Conservation (phyloP, 495 filamentous ascomycete genomes). For the Cercophora newfieldiana region DNA sequence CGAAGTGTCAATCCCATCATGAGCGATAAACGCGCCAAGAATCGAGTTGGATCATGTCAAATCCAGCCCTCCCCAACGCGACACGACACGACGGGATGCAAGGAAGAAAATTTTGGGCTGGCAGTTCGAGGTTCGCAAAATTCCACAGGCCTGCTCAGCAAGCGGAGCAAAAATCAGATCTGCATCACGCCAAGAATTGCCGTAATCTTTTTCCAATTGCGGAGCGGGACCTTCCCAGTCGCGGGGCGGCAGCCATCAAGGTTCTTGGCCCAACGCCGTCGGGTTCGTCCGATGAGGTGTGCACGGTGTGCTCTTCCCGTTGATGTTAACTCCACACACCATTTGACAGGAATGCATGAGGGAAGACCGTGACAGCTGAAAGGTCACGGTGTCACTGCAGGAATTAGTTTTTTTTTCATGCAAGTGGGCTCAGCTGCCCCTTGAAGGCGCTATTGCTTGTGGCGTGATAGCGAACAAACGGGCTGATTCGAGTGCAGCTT, state of each 20-base stretch:
- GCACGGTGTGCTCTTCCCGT: not conserved
- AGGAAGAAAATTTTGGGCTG: not conserved
- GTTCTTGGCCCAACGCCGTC: not conserved
- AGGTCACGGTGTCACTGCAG: no score
- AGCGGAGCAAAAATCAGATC: not conserved
- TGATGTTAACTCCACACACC: not conserved
- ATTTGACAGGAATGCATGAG: not conserved
- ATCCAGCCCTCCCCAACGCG: no score
- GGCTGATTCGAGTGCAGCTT: not conserved
- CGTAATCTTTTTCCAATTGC: not conserved
- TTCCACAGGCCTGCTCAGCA: not conserved
- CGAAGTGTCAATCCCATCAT: not conserved
- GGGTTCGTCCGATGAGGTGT: no score
- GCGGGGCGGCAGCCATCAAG: not conserved
- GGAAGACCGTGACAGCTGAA: no score
- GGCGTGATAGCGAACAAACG: not conserved
- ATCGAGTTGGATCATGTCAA: no score
- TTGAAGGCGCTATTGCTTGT: not conserved
- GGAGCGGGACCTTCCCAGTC: not conserved
- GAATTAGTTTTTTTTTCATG: not conserved
- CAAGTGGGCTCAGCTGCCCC: not conserved
- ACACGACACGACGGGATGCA: no score
- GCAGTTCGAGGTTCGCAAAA: no score
- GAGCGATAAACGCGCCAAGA: no score
- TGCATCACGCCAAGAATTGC: not conserved